Base-by-base conservation (phyloP, 2,329 filamentous ascomycete genomes). In the Domatiomyces globalis region DNA sequence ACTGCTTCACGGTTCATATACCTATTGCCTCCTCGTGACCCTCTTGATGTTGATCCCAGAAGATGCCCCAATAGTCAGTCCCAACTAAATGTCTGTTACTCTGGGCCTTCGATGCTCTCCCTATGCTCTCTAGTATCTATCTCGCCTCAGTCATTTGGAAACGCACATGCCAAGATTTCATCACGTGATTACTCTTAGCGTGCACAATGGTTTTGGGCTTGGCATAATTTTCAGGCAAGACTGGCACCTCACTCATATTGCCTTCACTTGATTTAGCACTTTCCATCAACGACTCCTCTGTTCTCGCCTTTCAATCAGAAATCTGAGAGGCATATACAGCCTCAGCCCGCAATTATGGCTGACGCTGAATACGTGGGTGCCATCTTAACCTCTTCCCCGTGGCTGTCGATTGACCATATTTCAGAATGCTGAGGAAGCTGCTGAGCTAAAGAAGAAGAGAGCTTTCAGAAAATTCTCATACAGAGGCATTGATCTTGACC, bases 371-470 rank as follows among this genome's bases (percentile, higher is more conserved):
- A 92, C 78, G 85, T 89, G 79, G 74, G 85, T 85, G 61, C 55
- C 12, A 43, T 20, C 10, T n/a, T n/a, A n/a, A 22, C 36, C 19
- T 43, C 47, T 2, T n/a, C 18, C 25, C 55, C 4, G 15, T 39
- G 9, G 45, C 9, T 22, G 19, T 44, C 45, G 48, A 57, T 54
- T 59, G 54, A 60, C 49, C 45, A 51, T 51, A 54, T 50, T 62
- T 65, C 67, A 95, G 88, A 90, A 95, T 79, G 84, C 89, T 73
- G 88, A 94, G 80, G 87, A 92, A 81, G 90, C 90, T 76, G 90
- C 88, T 72, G 92, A 95, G 86, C 79, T 98, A 76, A 98, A 96
- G 88, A 94, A 87, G 82, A 94, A 85, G 80, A 94, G 92, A 90
- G 79, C 88, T 67, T 95, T 96, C 86, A 86, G 88, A 79, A 98